Base-by-base conservation (phyloP, 2,329 filamentous ascomycete species). In the Didymellaceae sp. region DNA sequence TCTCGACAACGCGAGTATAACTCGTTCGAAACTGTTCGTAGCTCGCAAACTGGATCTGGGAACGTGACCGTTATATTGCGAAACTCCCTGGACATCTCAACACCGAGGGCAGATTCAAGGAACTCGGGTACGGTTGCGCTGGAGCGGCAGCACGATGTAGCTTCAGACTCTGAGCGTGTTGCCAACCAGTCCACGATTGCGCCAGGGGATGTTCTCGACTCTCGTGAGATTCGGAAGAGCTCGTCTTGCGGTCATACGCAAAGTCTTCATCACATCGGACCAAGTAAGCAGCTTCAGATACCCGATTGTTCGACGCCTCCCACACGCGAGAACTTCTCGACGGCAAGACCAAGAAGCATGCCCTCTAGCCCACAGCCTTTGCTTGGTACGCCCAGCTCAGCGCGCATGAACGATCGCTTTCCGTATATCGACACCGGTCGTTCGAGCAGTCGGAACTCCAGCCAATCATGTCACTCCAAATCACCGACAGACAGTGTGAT, bases 361-460 rank as follows among this genome's bases (percentile, higher is more conserved):
- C 49, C 58, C 14, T 52, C 59, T 38, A 18, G 35, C 8, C 43
- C 62, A 14, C 50, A 48, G 9, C 41, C 46, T 3, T 5, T 39
- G 2, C 20, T 46, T 20, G 61, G 62, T 8, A 67, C 53, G 4
- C 63, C 59, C 2, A 55, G 51, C 11, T 71, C 70, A 2, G 68
- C 70, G 35, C 66, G 67, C 25, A 78, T 78, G 75, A 78, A 78
- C 28, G 76, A 77, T 13, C 71, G 75, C 0, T 78, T 76, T 45
- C 74, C 76, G 1, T 70, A 68, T 33, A 65, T 78, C n/a, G 59
- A 72, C 5, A 72, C 67, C 2, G 65, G 65, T 20, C 55, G 59
- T 2, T 61, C 65, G 1, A 69, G 66, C 34, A 63, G 55, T 34
- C 59, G 67, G 18, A 70, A 61, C n/a, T 54, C 57, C n/a, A 58